These are phyloP conservation scores for Venustampulla echinocandica DNA, from an alignment of 495 filamentous ascomycete species.

Conservation along the genomic window DNA sequence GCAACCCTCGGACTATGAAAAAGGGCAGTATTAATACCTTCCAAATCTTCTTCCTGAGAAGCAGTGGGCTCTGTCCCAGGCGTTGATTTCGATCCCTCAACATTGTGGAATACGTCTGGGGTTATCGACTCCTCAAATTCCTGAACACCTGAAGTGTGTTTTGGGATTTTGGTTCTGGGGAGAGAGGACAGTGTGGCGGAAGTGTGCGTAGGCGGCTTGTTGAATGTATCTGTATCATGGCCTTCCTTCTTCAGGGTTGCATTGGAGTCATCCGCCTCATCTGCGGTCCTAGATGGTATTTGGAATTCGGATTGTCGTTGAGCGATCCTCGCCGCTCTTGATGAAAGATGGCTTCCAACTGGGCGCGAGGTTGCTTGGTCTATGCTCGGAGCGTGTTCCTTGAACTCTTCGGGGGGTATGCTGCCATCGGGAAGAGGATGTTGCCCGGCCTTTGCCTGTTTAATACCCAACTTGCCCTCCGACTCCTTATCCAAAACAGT, in stretches of 20 bases:
- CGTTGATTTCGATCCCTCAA: neutral
- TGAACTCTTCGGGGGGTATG: constrained; percentile 26
- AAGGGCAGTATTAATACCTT: constrained; percentile 51
- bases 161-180: constrained; percentile 52
- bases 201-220: constrained; percentile 37
- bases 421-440: constrained; percentile 37
- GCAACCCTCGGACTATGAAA: constrained; percentile 55
- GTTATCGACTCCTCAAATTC: constrained; percentile 37
- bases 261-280: constrained; percentile 27
- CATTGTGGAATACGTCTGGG: constrained; percentile 40
- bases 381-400: constrained; percentile 3
- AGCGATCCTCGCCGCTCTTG: constrained; percentile 33
- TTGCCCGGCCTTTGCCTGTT: constrained; percentile 33
- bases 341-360: no score
- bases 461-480: constrained; percentile 27
- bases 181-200: constrained; percentile 43
- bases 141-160: constrained; percentile 32
- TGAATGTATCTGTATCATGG: constrained; percentile 51
- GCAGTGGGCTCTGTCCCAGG: constrained; percentile 8
- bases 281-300: constrained; percentile 41
- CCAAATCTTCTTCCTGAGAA: constrained; percentile 36
- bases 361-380: constrained; percentile 2
- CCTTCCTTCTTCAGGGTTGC: constrained; percentile 26
- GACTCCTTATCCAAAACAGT: constrained; percentile 19
- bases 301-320: constrained; percentile 47